Conservation (phyloP, 2,329 filamentous ascomycete species). For the Penicillium decumbens region DNA sequence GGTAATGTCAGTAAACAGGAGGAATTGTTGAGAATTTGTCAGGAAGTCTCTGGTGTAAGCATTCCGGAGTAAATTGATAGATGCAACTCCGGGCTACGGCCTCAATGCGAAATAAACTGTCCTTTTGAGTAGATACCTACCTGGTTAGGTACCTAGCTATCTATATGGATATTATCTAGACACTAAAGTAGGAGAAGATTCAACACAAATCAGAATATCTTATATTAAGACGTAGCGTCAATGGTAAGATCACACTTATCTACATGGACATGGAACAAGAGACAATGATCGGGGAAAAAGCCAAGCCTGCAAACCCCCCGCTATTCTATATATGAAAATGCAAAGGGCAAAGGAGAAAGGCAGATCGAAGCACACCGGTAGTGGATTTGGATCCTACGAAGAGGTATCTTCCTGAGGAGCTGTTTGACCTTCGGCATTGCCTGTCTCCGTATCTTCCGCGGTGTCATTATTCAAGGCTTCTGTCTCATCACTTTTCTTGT, state of each 20-base stretch:
- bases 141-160: too few relatives aligned
- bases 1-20: constrained; percentile 28
- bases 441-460: constrained; percentile 1
- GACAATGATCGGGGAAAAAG: constrained; percentile 2
- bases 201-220: neutral
- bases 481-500: constrained; percentile 11
- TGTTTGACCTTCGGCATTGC: constrained; percentile 1
- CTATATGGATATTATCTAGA: too few relatives aligned
- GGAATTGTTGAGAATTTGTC: constrained; percentile 25
- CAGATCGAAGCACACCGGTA: neutral
- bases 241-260: constrained; percentile 15
- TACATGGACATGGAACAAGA: constrained; percentile 13
- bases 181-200: neutral
- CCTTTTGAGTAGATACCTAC: neutral
- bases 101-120: neutral
- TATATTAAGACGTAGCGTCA: constrained; percentile 8
- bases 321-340: constrained; percentile 20
- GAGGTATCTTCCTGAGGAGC: constrained; percentile 5
- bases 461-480: neutral
- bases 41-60: constrained; percentile 23
- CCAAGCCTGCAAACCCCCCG: constrained; percentile 3
- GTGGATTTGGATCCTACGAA: constrained; percentile 2
- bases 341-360: constrained; percentile 5
- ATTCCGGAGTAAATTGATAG: constrained; percentile 1
- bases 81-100: neutral